phyloP scores from a whole-genome alignment of 305 asterid genomes.

The Ilex paraguariensis region DNA sequence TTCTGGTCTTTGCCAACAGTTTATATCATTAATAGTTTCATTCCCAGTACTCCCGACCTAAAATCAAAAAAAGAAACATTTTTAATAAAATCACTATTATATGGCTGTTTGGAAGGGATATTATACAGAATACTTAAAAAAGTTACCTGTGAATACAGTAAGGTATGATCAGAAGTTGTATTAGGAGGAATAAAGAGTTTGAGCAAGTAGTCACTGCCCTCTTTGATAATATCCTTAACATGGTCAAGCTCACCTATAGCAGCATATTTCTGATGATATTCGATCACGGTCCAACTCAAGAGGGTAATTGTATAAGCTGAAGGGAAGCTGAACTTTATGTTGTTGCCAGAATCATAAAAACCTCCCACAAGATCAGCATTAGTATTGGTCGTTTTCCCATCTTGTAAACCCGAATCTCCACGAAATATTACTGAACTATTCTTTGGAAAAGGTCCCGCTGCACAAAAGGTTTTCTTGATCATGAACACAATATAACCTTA shows the following conservation, averaged over 20 bases:
- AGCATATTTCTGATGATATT: slow-evolving; percentile 49
- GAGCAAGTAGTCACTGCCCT: slow-evolving; percentile 60
- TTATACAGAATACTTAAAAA: background rate
- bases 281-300: slow-evolving; percentile 59
- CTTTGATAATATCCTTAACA: slow-evolving; percentile 46
- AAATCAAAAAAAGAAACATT: background rate
- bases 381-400: slow-evolving; percentile 26
- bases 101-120: too few relatives aligned
- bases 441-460: slow-evolving; percentile 38
- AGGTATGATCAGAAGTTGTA: slow-evolving; percentile 23
- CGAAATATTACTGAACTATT: slow-evolving; percentile 32
- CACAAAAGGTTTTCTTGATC: slow-evolving; percentile 5
- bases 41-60: slow-evolving; percentile 38
- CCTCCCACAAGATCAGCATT: slow-evolving; percentile 55
- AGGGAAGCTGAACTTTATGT: slow-evolving; percentile 50
- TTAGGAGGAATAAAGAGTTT: slow-evolving; percentile 36
- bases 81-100: too few relatives aligned
- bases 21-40: slow-evolving; percentile 25
- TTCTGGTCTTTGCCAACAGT: slow-evolving; percentile 62
- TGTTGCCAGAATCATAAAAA: slow-evolving; percentile 61
- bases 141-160: slow-evolving; percentile 44
- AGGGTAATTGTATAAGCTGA: slow-evolving; percentile 51
- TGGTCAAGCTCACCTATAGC: slow-evolving; percentile 53
- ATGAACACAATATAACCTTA: background rate
- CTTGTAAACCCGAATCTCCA: slow-evolving; percentile 48